Evolutionary conservation across 73 alveolate species (phyloP), one percentile per base, ranked within the genome.

Genomic region (Halteria grandinella): DNA sequence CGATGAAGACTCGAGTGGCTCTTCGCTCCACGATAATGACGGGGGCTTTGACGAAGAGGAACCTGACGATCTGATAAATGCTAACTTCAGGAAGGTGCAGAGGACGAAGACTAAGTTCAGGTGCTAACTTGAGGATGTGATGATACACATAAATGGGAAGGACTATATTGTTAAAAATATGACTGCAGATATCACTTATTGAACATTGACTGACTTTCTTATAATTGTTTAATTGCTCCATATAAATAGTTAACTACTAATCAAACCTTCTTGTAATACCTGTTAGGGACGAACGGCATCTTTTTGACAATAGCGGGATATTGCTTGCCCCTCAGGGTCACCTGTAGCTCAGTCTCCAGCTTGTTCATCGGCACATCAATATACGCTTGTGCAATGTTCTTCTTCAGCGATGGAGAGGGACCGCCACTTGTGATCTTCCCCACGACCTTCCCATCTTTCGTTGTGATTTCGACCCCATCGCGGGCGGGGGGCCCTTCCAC

Each of bases 271-370:
- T 85, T 91, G 60, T 73, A 82, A 79, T 91, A 88, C 51, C 82
- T 90, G 45, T 86, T 74, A 23, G 93, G 93, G 14, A 83, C 93
- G 44, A 88, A 83, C 0, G 97, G 95, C 94, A 88, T 76, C 86
- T 79, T 84, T 33, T 64, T 62, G 0, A 88, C 89, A 50, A 48
- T 69, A 20, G 59, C 54, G 1, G 73, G 74, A 28, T 14, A 27
- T n/a, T 34, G 21, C 52, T 75, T 70, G 23, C 45, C 58, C 48
- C 92, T 55, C 6, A 58, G 72, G n/a, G 31, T 41, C 24, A 55
- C 92, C 33, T 59, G 53, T 32, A 73, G 57, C 43, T 83, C 79
- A 4, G 59, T 79, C 33, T 51, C 77, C 7, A 39, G 21, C 44
- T 59, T 63, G 17, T 63, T 62, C 69, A 52, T 75, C 51, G 83